A percentile compares a stretch with the other conserved stretches of the same genome.
phyloP scores from a whole-genome alignment of 23 red algal species.

The Cyanidioschyzon merolae region DNA sequence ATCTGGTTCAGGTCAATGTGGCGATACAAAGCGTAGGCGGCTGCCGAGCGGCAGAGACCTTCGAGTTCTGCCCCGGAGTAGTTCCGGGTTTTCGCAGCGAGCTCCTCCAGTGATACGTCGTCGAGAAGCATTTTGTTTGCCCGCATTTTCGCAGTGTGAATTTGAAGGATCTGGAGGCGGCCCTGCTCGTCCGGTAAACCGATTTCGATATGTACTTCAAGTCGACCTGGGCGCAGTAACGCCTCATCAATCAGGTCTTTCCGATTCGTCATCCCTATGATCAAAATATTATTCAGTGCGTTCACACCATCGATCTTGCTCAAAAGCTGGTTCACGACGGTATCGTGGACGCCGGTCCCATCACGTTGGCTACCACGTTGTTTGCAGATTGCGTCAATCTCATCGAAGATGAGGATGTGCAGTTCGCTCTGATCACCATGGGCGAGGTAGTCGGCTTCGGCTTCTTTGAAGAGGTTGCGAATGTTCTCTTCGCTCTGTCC shows the following conservation, averaged over 20 bases:
- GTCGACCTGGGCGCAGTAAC: slow-evolving; percentile 75
- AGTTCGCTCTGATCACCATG: slow-evolving; percentile 70
- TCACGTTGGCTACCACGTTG: slow-evolving; percentile 78
- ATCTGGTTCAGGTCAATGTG: slow-evolving; percentile 62
- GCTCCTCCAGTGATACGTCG: slow-evolving; percentile 53
- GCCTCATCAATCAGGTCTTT: slow-evolving; percentile 99
- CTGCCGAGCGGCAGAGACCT: slow-evolving; percentile 89
- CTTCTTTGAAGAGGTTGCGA: slow-evolving; percentile 83
- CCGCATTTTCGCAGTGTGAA: slow-evolving; percentile 90
- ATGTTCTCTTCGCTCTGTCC: slow-evolving; percentile 96
- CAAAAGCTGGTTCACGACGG: slow-evolving; percentile 94
- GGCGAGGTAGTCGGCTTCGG: slow-evolving; percentile 67
- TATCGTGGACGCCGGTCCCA: slow-evolving; percentile 65
- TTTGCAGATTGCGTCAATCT: slow-evolving; percentile 99
- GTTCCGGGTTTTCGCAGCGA: slow-evolving; percentile 76
- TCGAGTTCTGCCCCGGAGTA: slow-evolving; percentile 98
- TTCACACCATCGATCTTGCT: slow-evolving; percentile 97
- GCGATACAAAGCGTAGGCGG: slow-evolving; percentile 77
- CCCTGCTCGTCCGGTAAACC: slow-evolving; percentile 86
- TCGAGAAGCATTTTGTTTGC: slow-evolving; percentile 59
- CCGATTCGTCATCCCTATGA: slow-evolving; percentile 98
- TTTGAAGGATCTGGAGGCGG: slow-evolving; percentile 76
- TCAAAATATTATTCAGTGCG: slow-evolving; percentile 90
- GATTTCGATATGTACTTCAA: slow-evolving; percentile 97
- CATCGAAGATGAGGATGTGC: slow-evolving; percentile 98